Conservation (phyloP, 2,329 filamentous ascomycete genomes). For the Aspergillus nomiae region DNA sequence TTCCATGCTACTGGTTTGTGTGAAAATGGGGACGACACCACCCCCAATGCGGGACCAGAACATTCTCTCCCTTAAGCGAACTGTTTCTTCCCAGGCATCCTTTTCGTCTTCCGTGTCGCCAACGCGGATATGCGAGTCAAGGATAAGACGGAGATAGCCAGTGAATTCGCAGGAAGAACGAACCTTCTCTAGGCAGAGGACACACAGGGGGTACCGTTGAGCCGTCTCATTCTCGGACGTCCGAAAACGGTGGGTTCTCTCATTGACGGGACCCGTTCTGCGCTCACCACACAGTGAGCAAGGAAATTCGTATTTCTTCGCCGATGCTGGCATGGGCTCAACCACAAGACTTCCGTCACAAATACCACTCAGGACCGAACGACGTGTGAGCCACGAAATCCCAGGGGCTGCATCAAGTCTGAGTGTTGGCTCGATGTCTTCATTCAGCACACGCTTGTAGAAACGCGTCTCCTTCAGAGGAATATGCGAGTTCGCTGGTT, state of each 20-base stretch:
- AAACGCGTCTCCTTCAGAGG: conserved; percentile 88
- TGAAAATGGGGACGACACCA: conserved; percentile 73
- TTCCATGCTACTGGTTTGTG: conserved; percentile 23
- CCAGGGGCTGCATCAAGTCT: conserved; percentile 87
- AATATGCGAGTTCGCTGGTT: conserved; percentile 44
- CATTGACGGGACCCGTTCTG: conserved; percentile 69
- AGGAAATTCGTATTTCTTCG: conserved; percentile 57
- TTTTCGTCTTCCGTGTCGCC: conserved; percentile 83
- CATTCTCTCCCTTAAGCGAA: conserved; percentile 87
- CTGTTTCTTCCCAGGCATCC: conserved; percentile 91
- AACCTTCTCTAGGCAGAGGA: conserved; percentile 80
- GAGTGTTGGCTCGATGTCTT: conserved; percentile 93
- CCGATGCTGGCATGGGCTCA: conserved; percentile 73
- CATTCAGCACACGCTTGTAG: conserved; percentile 83
- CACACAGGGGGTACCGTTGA: conserved; percentile 86
- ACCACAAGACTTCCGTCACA: conserved; percentile 85
- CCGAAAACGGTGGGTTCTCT: conserved; percentile 83
- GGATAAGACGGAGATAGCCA: conserved; percentile 85
- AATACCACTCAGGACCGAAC: conserved; percentile 80
- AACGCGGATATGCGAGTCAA: conserved; percentile 87
- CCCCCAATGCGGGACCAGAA: conserved; percentile 95
- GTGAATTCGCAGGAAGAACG: conserved; percentile 91
- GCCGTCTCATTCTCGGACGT: conserved; percentile 84
- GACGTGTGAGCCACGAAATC: conserved; percentile 88
- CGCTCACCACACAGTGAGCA: conserved; percentile 89